A percentile compares a stretch with the other conserved stretches of the same genome.
Evolutionary conservation across 1,284 basidiomycete species (phyloP).

Genomic region (Omphalotus olearius): DNA sequence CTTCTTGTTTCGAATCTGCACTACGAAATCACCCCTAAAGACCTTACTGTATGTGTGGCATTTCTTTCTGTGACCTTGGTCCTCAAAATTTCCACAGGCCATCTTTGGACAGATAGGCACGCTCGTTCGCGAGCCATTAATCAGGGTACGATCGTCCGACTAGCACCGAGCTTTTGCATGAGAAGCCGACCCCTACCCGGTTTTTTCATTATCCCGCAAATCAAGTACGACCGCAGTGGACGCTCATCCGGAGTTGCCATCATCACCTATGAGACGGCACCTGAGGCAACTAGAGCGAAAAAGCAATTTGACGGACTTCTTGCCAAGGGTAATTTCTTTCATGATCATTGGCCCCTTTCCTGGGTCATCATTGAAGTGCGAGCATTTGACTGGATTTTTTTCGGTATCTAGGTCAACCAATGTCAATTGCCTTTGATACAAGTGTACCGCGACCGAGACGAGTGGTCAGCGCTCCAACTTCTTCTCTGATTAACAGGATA

Average conservation of each 20-base stretch:
- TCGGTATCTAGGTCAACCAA: constrained; percentile 64
- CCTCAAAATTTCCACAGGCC: constrained; percentile 42
- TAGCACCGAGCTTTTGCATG: constrained; percentile 54
- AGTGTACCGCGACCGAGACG: constrained; percentile 38
- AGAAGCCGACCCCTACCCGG: constrained; percentile 30
- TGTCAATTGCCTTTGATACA: constrained; percentile 70
- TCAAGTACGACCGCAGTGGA: constrained; percentile 93
- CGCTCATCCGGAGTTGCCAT: constrained; percentile 85
- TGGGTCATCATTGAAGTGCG: neutral
- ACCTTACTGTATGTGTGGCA: constrained; percentile 69
- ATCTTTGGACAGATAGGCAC: constrained; percentile 94
- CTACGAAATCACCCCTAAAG: constrained; percentile 88
- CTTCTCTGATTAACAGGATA: constrained; percentile 59
- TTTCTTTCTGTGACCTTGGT: neutral
- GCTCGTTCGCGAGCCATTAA: constrained; percentile 86
- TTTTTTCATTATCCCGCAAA: constrained; percentile 37
- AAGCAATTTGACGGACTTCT: constrained; percentile 86
- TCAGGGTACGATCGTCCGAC: constrained; percentile 81
- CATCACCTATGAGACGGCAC: constrained; percentile 75
- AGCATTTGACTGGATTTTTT: constrained; percentile 9
- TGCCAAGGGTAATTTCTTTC: constrained; percentile 70
- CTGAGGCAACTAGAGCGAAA: constrained; percentile 82
- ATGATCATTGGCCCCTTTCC: constrained; percentile 1
- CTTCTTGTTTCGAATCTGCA: constrained; percentile 87
- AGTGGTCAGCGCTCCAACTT: constrained; percentile 40